Evolutionary conservation across 352 stramenopile genomes (phyloP).

Genomic region (Phytophthora sojae): DNA sequence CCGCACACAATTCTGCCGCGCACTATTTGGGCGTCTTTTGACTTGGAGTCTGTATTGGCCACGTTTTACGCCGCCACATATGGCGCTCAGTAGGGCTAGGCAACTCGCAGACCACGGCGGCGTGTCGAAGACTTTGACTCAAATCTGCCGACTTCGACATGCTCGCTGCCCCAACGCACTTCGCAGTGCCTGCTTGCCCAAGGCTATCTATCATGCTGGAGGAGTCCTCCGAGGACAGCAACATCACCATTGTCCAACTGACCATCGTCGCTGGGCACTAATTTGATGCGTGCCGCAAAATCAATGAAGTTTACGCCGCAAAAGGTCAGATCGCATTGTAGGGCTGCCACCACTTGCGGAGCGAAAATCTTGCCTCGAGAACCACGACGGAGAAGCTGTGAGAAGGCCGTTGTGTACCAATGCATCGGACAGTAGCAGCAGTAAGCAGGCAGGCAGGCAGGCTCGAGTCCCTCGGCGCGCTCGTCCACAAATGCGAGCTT

Average conservation of each 20-base stretch:
- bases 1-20: neutral
- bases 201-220: no score
- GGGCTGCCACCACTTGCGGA: neutral
- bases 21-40: conserved; percentile 5
- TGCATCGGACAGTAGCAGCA: neutral
- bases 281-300: neutral
- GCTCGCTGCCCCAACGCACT: no score
- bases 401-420: neutral
- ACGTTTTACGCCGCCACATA: neutral
- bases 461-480: neutral
- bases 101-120: neutral
- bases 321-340: neutral
- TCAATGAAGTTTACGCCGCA: neutral
- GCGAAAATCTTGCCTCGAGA: neutral
- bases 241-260: neutral
- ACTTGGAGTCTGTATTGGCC: conserved; percentile 8
- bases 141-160: no score
- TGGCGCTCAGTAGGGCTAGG: conserved; percentile 12
- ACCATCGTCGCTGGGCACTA: neutral
- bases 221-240: no score
- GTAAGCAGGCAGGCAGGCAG: neutral
- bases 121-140: conserved; percentile 2
- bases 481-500: neutral
- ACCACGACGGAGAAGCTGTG: neutral
- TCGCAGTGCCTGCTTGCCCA: no score